Conservation (phyloP, 2,329 filamentous ascomycete genomes). For the Cercospora canescens region DNA sequence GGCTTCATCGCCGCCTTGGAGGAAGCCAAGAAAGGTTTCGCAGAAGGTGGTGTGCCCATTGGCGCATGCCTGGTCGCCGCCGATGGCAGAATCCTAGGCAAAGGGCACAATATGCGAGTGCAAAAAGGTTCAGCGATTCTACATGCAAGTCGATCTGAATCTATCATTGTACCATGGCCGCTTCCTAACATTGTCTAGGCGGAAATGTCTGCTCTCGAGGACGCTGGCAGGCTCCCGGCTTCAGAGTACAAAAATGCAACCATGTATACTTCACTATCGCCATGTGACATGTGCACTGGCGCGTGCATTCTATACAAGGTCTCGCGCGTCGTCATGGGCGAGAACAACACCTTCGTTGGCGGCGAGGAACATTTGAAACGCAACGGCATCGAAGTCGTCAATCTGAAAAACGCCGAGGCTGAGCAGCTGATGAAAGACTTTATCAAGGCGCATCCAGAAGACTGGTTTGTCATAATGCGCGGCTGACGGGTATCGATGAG, state of each 20-base stretch:
- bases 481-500: constrained; percentile 6
- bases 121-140: constrained; percentile 71
- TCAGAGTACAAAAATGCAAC: constrained; percentile 69
- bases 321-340: constrained; percentile 71
- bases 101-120: constrained; percentile 73
- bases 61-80: constrained; percentile 65
- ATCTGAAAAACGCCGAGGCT: constrained; percentile 65
- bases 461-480: constrained; percentile 51
- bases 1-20: constrained; percentile 61
- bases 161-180: not conserved
- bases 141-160: constrained; percentile 54
- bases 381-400: constrained; percentile 71
- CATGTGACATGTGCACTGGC: constrained; percentile 81
- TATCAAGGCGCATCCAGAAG: constrained; percentile 68
- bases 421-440: constrained; percentile 70
- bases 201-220: constrained; percentile 74
- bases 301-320: constrained; percentile 77
- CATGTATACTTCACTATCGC: constrained; percentile 82
- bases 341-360: constrained; percentile 74
- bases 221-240: constrained; percentile 70
- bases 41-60: constrained; percentile 60
- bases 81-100: constrained; percentile 69
- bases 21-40: constrained; percentile 55
- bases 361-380: constrained; percentile 69
- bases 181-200: constrained; percentile 52